Evolutionary conservation across 768 basidiomycete genomes (phyloP).

Genomic region (Suillus decipiens): DNA sequence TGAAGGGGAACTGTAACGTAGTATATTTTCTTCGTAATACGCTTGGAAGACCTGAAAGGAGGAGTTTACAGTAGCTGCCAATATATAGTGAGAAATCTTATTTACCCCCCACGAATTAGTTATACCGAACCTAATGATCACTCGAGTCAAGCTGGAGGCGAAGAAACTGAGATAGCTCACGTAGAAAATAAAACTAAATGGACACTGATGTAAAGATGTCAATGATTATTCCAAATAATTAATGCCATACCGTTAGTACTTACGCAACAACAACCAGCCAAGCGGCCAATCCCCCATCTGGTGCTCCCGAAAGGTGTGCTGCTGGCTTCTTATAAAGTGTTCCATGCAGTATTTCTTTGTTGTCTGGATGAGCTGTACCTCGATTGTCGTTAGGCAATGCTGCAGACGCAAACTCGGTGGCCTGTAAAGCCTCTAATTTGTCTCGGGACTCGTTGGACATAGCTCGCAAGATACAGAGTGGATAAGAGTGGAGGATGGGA

Average conservation of each 20-base stretch:
- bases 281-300: constrained; percentile 33
- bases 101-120: constrained; percentile 77
- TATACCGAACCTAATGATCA: constrained; percentile 56
- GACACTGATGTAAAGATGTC: constrained; percentile 39
- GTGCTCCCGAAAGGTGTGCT: constrained; percentile 24
- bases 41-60: constrained; percentile 63
- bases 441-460: not conserved
- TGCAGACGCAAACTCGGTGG: not conserved
- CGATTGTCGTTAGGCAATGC: not conserved
- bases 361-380: no score
- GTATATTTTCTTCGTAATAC: constrained; percentile 60
- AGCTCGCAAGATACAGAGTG: not conserved
- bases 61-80: constrained; percentile 1
- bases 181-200: constrained; percentile 14
- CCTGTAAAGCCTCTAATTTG: not conserved
- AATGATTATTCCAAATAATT: constrained; percentile 16
- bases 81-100: constrained; percentile 11
- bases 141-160: not conserved
- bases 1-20: constrained; percentile 54
- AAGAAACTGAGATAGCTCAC: constrained; percentile 4
- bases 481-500: no score
- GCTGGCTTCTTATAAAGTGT: constrained; percentile 15
- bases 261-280: constrained; percentile 34
- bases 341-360: not conserved
- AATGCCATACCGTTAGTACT: no score